Base-by-base conservation (phyloP, 2,329 filamentous ascomycete species). In the Phaeophleospora eucalypticola region DNA sequence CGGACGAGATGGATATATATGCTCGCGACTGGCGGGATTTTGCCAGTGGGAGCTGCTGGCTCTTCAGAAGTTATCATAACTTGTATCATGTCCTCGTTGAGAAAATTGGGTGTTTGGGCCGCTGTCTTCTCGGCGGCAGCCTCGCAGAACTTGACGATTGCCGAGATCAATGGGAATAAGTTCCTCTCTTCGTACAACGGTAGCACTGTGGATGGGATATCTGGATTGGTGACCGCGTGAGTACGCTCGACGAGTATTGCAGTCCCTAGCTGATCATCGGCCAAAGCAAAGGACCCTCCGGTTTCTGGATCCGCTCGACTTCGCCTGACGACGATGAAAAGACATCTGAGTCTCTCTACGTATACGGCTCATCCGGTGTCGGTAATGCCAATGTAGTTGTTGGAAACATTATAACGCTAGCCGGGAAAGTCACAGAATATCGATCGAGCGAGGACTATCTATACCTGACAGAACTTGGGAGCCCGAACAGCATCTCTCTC, bases 221-320 rank as follows among this genome's bases (percentile, higher is more conserved):
- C 75, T 27, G 84, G 84, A 32, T 67, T 86, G 9, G 74, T 87
- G 14, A 83, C 82, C 15, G 84, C 82, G n/a, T n/a, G n/a, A n/a
- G n/a, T n/a, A n/a, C n/a, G n/a, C n/a, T n/a, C n/a, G n/a, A n/a
- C n/a, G n/a, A n/a, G n/a, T n/a, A n/a, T n/a, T n/a, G n/a, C n/a
- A n/a, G n/a, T n/a, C n/a, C n/a, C n/a, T n/a, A n/a, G n/a, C n/a
- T n/a, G n/a, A n/a, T n/a, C n/a, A n/a, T n/a, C n/a, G n/a, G n/a
- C n/a, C n/a, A n/a, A n/a, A n/a, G n/a, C 27, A 81, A 81, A 59
- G 74, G 77, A 0, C 73, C 76, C 12, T 72, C 71, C 49, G 84
- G 84, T 10, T 73, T 87, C 61, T 87, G 77, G 71, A 69, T 87
- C 15, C 78, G 80, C 36, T 84, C 82, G 1, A 77, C 75, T 0